These are phyloP conservation scores for Echria macrotheca DNA, from an alignment of 495 filamentous ascomycete species.

Conservation along the genomic window DNA sequence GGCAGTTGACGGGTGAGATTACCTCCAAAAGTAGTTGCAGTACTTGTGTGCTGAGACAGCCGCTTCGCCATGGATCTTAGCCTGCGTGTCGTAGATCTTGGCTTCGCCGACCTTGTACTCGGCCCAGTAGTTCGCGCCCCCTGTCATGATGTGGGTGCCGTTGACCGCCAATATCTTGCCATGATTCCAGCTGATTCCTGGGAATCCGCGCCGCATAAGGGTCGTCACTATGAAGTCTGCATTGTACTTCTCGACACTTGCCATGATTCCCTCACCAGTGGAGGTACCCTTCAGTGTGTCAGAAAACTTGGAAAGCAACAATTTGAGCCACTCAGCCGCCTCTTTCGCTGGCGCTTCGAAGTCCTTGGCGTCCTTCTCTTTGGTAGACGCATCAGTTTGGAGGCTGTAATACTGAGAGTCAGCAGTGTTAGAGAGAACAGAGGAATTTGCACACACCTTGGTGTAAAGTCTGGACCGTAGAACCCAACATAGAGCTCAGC, in stretches of 20 bases:
- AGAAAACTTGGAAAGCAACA: neutral
- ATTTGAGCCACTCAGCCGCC: neutral
- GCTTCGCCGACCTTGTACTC: neutral
- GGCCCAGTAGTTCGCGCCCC: slow-evolving; percentile 1
- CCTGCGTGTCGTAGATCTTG: neutral
- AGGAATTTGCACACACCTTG: neutral
- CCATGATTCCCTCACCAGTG: neutral
- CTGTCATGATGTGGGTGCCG: slow-evolving; percentile 1
- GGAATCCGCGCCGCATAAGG: neutral
- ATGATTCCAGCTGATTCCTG: slow-evolving; percentile 1
- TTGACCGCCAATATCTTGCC: neutral
- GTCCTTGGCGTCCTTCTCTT: too few species aligned
- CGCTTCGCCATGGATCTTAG: neutral
- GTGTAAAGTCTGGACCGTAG: neutral
- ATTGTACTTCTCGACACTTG: neutral
- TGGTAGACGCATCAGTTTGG: too few species aligned
- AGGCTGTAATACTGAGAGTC: neutral
- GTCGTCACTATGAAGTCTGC: too few species aligned
- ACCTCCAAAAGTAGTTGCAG: slow-evolving; percentile 1
- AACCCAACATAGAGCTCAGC: neutral
- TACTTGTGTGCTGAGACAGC: neutral
- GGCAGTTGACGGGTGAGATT: too few species aligned
- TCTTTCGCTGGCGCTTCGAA: too few species aligned
- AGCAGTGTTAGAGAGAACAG: neutral
- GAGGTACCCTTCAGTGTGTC: neutral